Evolutionary conservation across 306 rosid genomes (phyloP).

Genomic region (Arachis stenosperma): DNA sequence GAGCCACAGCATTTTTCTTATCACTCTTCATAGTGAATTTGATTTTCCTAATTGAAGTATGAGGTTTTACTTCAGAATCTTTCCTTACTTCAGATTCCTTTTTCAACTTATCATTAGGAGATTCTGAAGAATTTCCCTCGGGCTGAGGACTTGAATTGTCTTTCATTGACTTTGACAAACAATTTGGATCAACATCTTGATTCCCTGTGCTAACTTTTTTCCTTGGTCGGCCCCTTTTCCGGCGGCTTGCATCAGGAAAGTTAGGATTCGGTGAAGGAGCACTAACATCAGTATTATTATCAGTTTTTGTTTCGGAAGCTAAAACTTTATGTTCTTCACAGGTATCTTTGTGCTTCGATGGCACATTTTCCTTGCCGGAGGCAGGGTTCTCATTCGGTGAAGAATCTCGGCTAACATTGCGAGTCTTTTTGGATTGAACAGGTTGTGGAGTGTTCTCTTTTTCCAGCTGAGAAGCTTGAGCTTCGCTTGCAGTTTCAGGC

Average conservation of each 20-base stretch:
- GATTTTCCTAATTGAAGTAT: conserved; percentile 27
- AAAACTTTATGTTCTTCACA: conserved; percentile 27
- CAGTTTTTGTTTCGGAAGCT: conserved; percentile 40
- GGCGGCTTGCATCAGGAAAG: conserved; percentile 29
- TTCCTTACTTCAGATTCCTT: conserved; percentile 43
- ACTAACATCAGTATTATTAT: conserved; percentile 25
- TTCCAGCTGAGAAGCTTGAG: conserved; percentile 11
- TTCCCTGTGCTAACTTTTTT: conserved; percentile 38
- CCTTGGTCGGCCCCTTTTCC: conserved; percentile 50
- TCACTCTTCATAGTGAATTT: conserved; percentile 32
- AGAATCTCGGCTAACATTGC: conserved; percentile 12
- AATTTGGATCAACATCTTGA: conserved; percentile 36
- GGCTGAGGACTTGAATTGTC: conserved; percentile 32
- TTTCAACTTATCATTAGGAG: conserved; percentile 23
- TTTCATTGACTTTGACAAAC: conserved; percentile 39
- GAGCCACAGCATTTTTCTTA: conserved; percentile 40
- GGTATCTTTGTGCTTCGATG: conserved; percentile 21
- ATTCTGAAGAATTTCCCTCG: conserved; percentile 38
- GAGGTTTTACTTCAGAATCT: conserved; percentile 32
- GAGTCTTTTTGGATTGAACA: conserved; percentile 28
- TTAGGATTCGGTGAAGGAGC: conserved; percentile 9
- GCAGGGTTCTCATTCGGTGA: conserved; percentile 35
- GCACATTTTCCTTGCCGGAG: conserved; percentile 25
- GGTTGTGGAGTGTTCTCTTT: conserved; percentile 31
- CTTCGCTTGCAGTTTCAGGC: conserved; percentile 34